Percentiles rank a stretch among this genome's conserved stretches.
phyloP scores from a whole-genome alignment of 805 yeast genomes.

The Lipomyces lipofer region DNA sequence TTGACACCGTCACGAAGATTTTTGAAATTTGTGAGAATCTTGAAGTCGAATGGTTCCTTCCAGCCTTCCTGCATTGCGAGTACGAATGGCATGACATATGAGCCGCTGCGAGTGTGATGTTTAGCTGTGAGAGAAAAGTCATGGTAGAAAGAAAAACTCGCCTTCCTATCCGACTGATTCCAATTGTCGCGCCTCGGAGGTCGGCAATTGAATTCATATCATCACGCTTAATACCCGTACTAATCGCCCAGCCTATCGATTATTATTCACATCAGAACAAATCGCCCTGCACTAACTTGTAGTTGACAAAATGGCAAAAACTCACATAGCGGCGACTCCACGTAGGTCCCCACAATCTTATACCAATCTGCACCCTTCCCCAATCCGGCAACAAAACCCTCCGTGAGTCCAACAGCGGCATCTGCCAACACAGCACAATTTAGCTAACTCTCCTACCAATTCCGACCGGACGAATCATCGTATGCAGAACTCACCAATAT shows the following conservation, averaged over 20 bases:
- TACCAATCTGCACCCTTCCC: constrained; percentile 68
- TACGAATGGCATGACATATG: constrained; percentile 87
- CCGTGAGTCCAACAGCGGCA: constrained; percentile 85
- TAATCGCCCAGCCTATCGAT: constrained; percentile 65
- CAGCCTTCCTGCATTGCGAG: constrained; percentile 65
- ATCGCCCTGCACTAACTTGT: constrained; percentile 2
- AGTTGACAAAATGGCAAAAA: too few species aligned
- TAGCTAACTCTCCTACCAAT: not conserved
- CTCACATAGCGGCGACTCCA: constrained; percentile 71
- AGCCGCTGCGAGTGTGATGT: constrained; percentile 50
- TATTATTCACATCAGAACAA: not conserved
- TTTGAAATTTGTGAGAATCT: constrained; percentile 63
- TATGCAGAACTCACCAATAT: constrained; percentile 51
- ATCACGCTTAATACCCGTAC: constrained; percentile 65
- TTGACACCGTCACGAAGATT: constrained; percentile 82
- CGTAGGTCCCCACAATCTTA: constrained; percentile 77
- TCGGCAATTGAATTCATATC: constrained; percentile 56
- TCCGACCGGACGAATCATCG: not conserved
- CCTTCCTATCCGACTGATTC: constrained; percentile 84
- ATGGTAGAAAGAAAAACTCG: not conserved
- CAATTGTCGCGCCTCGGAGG: constrained; percentile 63
- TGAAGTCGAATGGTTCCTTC: constrained; percentile 45
- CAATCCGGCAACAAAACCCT: constrained; percentile 82
- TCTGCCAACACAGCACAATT: constrained; percentile 37
- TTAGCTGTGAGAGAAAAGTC: not conserved